A percentile compares a stretch with the other conserved stretches of the same genome.
Conservation (phyloP, 2,329 filamentous ascomycete genomes). For the Aspergillus sp. region DNA sequence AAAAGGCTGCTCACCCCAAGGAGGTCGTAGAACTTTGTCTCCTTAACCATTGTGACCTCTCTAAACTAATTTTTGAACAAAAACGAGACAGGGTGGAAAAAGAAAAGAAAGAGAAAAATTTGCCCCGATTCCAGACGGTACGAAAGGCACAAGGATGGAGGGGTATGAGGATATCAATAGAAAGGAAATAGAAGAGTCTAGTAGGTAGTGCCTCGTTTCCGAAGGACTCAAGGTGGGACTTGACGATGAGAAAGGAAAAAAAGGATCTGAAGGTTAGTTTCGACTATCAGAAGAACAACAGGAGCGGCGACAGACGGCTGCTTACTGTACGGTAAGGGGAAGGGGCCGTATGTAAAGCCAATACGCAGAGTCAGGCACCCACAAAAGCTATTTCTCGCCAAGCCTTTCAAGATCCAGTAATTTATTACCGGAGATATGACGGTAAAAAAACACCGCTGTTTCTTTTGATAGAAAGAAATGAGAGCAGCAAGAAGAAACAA, state of each 20-base stretch:
- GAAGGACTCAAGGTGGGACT: slow-evolving; percentile 1
- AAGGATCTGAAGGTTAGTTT: slow-evolving; percentile 10
- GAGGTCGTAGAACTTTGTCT: slow-evolving; percentile 46
- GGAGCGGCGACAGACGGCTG: slow-evolving; percentile 7
- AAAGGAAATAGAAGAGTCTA: not conserved
- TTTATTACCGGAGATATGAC: slow-evolving; percentile 16
- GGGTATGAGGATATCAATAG: not conserved
- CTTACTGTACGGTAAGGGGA: not conserved
- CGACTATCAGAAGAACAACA: not conserved
- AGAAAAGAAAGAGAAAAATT: slow-evolving; percentile 6
- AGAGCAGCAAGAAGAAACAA: not conserved
- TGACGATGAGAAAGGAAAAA: slow-evolving; percentile 10
- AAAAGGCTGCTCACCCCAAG: slow-evolving; percentile 37
- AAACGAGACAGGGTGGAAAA: slow-evolving; percentile 11
- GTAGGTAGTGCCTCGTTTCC: too few species aligned
- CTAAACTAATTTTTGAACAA: slow-evolving; percentile 6
- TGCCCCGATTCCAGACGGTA: not conserved
- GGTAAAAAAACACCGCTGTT: not conserved
- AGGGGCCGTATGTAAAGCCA: slow-evolving; percentile 3
- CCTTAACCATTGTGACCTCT: slow-evolving; percentile 45
- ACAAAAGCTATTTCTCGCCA: not conserved
- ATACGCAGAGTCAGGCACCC: slow-evolving; percentile 7
- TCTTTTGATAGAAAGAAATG: not conserved
- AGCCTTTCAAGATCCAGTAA: slow-evolving; percentile 6
- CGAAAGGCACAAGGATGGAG: too few species aligned